Conservation (phyloP, 441 rosid genomes). For the Bocquillonia castaneifolia region DNA sequence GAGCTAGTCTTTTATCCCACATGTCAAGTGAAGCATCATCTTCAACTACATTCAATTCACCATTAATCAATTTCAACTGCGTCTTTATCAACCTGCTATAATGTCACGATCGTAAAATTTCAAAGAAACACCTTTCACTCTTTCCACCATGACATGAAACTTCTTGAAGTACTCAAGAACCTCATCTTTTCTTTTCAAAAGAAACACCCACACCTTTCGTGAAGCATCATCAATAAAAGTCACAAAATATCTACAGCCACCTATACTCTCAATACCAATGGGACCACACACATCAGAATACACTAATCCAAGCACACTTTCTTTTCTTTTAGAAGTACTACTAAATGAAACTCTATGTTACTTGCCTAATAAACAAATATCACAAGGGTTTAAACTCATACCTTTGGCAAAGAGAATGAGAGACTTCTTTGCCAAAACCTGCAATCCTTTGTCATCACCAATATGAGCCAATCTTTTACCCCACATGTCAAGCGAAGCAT, state of each 20-base stretch:
- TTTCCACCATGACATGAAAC: constrained; percentile 12
- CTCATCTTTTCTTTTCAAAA: not conserved
- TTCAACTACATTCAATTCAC: not conserved
- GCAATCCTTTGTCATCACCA: not conserved
- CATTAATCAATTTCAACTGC: not conserved
- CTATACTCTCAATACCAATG: not conserved
- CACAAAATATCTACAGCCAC: constrained; percentile 6
- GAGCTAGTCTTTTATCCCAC: constrained; percentile 9
- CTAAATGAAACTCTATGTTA: constrained; percentile 9
- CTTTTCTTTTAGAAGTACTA: not conserved
- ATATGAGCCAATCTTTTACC: not conserved
- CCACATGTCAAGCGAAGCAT: constrained; percentile 8
- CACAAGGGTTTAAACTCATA: not conserved
- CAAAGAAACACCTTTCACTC: not conserved
- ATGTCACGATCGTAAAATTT: too few relatives aligned
- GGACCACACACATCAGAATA: constrained; percentile 20
- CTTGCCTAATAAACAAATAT: constrained; percentile 8
- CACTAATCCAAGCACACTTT: not conserved
- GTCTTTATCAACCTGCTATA: not conserved
- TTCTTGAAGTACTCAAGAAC: not conserved
- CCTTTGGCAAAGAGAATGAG: not conserved
- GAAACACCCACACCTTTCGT: not conserved
- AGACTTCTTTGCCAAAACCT: not conserved
- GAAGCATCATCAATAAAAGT: constrained; percentile 17
- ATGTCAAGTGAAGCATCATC: not conserved